Percentiles rank a stretch among this genome's conserved stretches.
Conservation (phyloP, 345 rosid genomes). For the Hevea brasiliensis region DNA sequence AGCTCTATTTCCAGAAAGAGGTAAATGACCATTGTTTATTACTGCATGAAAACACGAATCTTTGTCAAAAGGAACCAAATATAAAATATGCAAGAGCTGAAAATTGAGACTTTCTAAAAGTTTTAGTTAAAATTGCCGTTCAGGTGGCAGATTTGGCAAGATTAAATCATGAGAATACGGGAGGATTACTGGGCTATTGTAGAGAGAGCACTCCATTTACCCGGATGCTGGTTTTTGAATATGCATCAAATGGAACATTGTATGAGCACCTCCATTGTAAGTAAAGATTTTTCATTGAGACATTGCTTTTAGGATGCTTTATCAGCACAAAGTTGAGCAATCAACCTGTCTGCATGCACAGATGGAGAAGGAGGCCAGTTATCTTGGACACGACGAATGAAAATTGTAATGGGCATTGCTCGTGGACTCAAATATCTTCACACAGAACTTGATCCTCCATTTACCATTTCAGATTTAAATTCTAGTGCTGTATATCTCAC, state of each 20-base stretch:
- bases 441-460: constrained; percentile 85
- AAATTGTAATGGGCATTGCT: constrained; percentile 76
- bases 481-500: constrained; percentile 92
- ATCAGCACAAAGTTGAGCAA: constrained; percentile 16
- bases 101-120: constrained; percentile 13
- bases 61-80: constrained; percentile 1
- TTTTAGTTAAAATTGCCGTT: constrained; percentile 22
- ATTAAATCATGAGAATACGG: constrained; percentile 73
- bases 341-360: constrained; percentile 31
- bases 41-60: neutral
- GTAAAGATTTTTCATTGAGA: constrained; percentile 21
- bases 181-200: constrained; percentile 84
- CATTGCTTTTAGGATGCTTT: constrained; percentile 4
- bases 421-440: constrained; percentile 91
- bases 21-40: constrained; percentile 34
- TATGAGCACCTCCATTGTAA: constrained; percentile 96
- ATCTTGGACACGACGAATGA: constrained; percentile 93
- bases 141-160: constrained; percentile 99
- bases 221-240: constrained; percentile 90
- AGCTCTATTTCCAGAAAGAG: constrained; percentile 95
- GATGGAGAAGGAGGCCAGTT: constrained; percentile 89
- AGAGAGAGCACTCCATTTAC: constrained; percentile 79
- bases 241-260: constrained; percentile 94
- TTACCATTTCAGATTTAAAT: constrained; percentile 85
- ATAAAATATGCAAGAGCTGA: neutral